Conservation (phyloP, 2,329 filamentous ascomycete species). For the Zymoseptoria ardabiliae region DNA sequence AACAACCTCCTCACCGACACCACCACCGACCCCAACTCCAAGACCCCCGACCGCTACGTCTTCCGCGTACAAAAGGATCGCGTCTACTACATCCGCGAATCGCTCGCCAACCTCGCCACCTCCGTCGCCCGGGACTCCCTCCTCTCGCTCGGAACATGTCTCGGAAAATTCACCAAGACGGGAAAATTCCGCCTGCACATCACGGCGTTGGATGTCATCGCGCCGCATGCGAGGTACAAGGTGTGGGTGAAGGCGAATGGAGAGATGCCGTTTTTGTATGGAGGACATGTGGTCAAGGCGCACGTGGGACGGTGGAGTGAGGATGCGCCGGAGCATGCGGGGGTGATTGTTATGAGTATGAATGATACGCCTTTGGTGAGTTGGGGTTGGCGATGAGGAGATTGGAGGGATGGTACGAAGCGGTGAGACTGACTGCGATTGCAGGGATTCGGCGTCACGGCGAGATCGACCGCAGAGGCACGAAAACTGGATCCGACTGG, state of each 20-base stretch:
- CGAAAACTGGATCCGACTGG: constrained; percentile 82
- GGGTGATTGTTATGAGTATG: constrained; percentile 85
- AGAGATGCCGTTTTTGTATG: constrained; percentile 95
- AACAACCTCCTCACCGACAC: constrained; percentile 59
- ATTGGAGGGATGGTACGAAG: neutral
- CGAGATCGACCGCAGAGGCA: constrained; percentile 77
- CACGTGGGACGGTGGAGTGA: constrained; percentile 80
- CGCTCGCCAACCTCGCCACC: constrained; percentile 83
- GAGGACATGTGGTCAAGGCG: constrained; percentile 78
- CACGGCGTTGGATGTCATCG: constrained; percentile 81
- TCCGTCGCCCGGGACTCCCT: constrained; percentile 75
- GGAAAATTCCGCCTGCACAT: constrained; percentile 94
- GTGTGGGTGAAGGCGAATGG: constrained; percentile 95
- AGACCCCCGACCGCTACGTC: constrained; percentile 61
- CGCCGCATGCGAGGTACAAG: constrained; percentile 89
- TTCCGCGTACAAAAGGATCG: constrained; percentile 76
- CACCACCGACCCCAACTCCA: constrained; percentile 46
- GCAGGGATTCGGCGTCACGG: constrained; percentile 87
- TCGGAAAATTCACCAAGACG: constrained; percentile 94
- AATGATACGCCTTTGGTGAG: constrained; percentile 70
- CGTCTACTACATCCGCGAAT: constrained; percentile 87
- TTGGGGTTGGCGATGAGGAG: constrained; percentile 7
- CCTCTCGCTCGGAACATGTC: constrained; percentile 78
- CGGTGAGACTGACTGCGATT: constrained; percentile 7
- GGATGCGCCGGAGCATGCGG: constrained; percentile 88